phyloP scores from a whole-genome alignment of 345 rosid genomes.

The Eucalyptus caleyi region DNA sequence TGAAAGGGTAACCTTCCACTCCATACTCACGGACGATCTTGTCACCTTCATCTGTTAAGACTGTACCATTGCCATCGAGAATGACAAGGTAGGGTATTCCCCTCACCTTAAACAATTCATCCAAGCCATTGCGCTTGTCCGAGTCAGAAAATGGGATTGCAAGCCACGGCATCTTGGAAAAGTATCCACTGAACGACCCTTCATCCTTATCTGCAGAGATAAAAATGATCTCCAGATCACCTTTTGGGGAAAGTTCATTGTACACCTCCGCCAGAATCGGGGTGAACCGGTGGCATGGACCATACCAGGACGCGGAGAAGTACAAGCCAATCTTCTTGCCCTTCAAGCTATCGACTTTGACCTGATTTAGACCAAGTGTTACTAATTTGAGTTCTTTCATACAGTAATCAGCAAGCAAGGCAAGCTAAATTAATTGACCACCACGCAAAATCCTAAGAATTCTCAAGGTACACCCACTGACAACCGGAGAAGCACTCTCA shows the following conservation, averaged over 20 bases:
- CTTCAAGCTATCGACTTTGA: conserved; percentile 49
- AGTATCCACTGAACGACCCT: conserved; percentile 18
- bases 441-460: conserved; percentile 34
- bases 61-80: conserved; percentile 40
- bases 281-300: neutral
- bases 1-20: conserved; percentile 50
- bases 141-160: conserved; percentile 65
- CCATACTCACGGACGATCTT: conserved; percentile 41
- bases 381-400: neutral
- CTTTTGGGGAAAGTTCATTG: neutral
- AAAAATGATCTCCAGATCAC: conserved; percentile 13
- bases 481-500: neutral
- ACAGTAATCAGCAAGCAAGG: neutral
- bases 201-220: conserved; percentile 18
- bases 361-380: conserved; percentile 14
- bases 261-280: neutral
- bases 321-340: conserved; percentile 62
- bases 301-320: conserved; percentile 27
- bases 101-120: conserved; percentile 34
- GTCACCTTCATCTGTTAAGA: conserved; percentile 29
- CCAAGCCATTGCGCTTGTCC: conserved; percentile 28
- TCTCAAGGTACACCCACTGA: neutral
- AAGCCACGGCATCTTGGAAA: conserved; percentile 75
- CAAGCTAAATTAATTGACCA: neutral
- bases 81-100: conserved; percentile 67